These are phyloP conservation scores for Zymoseptoria crescenta DNA, from an alignment of 2,329 filamentous ascomycete species.

Conservation along the genomic window DNA sequence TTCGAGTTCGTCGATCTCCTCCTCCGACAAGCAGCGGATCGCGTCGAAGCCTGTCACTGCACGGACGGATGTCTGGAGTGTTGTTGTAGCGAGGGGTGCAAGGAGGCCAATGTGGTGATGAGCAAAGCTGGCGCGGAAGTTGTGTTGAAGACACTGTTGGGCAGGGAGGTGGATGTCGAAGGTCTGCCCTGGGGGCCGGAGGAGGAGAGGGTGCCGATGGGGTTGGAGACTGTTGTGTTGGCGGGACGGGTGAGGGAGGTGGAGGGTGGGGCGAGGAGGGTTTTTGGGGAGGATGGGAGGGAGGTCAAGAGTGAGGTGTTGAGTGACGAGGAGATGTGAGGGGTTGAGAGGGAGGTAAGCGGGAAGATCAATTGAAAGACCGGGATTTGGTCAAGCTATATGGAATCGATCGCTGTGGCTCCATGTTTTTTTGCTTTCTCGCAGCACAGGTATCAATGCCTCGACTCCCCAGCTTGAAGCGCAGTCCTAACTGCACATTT, in stretches of 20 bases:
- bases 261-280: conserved; percentile 21
- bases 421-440: no score
- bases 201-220: conserved; percentile 54
- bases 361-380: no score
- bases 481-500: no score
- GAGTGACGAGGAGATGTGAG: background rate
- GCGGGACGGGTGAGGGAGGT: conserved; percentile 56
- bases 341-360: no score
- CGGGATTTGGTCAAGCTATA: no score
- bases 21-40: conserved; percentile 63
- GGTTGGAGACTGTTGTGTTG: conserved; percentile 73
- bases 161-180: conserved; percentile 72
- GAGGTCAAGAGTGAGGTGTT: background rate
- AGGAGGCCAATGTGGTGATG: conserved; percentile 83
- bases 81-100: conserved; percentile 76
- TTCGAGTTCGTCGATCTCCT: conserved; percentile 86
- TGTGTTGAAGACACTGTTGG: conserved; percentile 67
- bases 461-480: no score
- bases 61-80: conserved; percentile 81
- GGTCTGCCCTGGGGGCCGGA: conserved; percentile 80
- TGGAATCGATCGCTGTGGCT: no score
- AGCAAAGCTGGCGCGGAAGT: conserved; percentile 82
- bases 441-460: no score
- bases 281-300: background rate
- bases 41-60: conserved; percentile 71